Base-by-base conservation (phyloP, 306 rosid species). In the Vicia villosa region DNA sequence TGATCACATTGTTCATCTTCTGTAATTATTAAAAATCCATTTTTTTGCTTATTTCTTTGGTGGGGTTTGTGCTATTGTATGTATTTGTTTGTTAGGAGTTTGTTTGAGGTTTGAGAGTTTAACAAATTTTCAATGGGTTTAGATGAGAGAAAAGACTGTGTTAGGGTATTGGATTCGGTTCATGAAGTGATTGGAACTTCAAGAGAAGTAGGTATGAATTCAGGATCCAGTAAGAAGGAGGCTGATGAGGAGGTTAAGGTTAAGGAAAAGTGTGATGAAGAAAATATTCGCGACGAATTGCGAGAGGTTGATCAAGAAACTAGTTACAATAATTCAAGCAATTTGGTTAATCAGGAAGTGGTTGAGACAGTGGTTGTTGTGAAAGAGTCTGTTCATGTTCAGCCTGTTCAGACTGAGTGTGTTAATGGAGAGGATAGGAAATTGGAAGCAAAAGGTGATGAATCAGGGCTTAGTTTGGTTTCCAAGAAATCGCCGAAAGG, bases 341-440 rank as follows among this genome's bases (percentile, higher is more conserved):
- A 62, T 83, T 71, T 45, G 63, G 85, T 42, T 74, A 79, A 64
- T 66, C 58, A 52, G 72, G 83, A 56, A 80, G 85, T 65, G 37
- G 66, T 62, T 22, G 94, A 84, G 76, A 80, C 88, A 19, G 66
- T 74, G 64, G 70, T 79, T 68, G 70, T 82, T 68, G 87, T 78
- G 46, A 81, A 85, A 54, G 82, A 77, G 73, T 60, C 86, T 66
- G 84, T 58, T 84, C 80, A 81, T 66, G 84, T 62, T 84, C 82
- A 81, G 75, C 80, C 80, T 66, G 84, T 62, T 84, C 82, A 81
- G 75, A 59, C 74, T 57, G 80, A 68, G 38, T 0, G 17, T 74
- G 74, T 49, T 7, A 30, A 52, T 59, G 79, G 74, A 57, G 87
- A 74, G 58, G 52, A 64, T 49, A 63, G 69, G 82, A 84, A 65